A percentile compares a stretch with the other conserved stretches of the same genome.
Evolutionary conservation across 2,329 filamentous ascomycete species (phyloP).

Genomic region (Ophiostoma sp.): DNA sequence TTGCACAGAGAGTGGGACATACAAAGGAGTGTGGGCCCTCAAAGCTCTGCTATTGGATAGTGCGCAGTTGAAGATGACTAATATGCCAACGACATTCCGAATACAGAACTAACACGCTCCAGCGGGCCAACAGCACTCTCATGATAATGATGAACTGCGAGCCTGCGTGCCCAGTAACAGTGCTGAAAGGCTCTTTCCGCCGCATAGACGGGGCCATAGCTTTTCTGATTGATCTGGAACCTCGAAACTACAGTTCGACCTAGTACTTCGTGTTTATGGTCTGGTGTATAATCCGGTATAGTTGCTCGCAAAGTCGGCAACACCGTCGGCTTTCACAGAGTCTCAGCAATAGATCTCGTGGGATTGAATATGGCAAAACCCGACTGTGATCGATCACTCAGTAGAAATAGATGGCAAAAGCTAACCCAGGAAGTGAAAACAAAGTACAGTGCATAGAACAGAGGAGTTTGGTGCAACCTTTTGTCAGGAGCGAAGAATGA

Average conservation of each 20-base stretch:
- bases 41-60: background rate
- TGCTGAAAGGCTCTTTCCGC: background rate
- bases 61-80: background rate
- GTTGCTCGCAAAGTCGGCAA: background rate
- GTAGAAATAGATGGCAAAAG: background rate
- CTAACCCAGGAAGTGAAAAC: background rate
- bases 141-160: background rate
- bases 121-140: background rate
- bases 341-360: too few species aligned
- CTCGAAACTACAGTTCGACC: background rate
- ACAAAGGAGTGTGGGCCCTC: background rate
- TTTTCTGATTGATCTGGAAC: too few species aligned
- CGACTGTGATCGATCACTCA: background rate
- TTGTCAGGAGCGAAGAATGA: background rate
- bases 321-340: too few species aligned
- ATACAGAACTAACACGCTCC: slow-evolving; percentile 3
- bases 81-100: slow-evolving; percentile 4
- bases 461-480: too few species aligned
- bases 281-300: background rate
- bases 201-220: too few species aligned
- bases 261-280: background rate
- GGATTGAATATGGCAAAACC: too few species aligned
- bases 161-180: background rate
- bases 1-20: background rate
- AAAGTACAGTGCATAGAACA: too few species aligned